phyloP scores from a whole-genome alignment of 306 rosid genomes.

The Hippophae tibetana region DNA sequence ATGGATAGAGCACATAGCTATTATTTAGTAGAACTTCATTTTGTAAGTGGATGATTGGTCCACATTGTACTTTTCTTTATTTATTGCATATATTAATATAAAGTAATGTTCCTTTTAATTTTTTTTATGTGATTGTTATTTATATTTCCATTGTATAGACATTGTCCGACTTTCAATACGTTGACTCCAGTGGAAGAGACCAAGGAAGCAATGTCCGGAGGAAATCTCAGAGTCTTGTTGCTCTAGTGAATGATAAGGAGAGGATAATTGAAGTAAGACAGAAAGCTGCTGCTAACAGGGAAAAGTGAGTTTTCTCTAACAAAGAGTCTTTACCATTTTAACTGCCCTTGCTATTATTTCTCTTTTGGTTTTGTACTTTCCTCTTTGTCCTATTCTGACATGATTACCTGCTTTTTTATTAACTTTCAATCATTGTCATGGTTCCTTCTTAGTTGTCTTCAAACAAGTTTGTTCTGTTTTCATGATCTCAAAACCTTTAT shows the following conservation, averaged over 20 bases:
- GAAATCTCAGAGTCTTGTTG: slow-evolving; percentile 76
- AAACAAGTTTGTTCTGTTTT: no score
- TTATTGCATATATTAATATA: not conserved
- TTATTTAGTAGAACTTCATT: no score
- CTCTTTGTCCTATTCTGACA: no score
- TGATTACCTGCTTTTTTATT: no score
- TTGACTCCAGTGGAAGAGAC: slow-evolving; percentile 86
- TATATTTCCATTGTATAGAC: slow-evolving; percentile 41
- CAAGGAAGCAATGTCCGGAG: slow-evolving; percentile 89
- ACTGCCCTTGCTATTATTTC: no score
- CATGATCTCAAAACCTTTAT: no score
- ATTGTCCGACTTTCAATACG: slow-evolving; percentile 65
- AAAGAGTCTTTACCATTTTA: no score
- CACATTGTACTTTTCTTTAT: not conserved
- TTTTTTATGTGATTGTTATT: slow-evolving; percentile 14
- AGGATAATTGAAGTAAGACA: slow-evolving; percentile 72
- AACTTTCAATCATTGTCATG: no score
- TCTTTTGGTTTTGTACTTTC: no score
- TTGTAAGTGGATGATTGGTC: no score
- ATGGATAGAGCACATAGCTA: no score
- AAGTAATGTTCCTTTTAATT: slow-evolving; percentile 5
- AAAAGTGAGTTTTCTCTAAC: slow-evolving; percentile 45
- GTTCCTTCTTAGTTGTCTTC: no score
- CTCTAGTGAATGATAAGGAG: slow-evolving; percentile 82
- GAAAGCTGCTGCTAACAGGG: slow-evolving; percentile 83